These are phyloP conservation scores for Gonium pectorale DNA, from an alignment of 139 green algal species.

Conservation along the genomic window DNA sequence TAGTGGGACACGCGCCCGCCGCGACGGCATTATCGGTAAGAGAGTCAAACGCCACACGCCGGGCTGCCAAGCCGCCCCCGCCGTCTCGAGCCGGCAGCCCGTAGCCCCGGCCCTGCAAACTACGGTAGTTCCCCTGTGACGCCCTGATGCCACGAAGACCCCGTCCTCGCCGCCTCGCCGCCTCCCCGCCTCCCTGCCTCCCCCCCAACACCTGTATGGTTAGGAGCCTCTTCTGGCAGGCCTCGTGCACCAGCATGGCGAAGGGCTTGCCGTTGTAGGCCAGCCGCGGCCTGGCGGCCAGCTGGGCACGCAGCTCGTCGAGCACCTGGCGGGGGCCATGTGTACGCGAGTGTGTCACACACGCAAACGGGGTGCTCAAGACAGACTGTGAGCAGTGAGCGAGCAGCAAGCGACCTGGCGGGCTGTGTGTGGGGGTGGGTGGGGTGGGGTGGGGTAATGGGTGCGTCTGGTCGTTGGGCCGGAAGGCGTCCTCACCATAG, in stretches of 20 bases:
- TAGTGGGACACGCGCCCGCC: no score
- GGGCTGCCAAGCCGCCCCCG: no score
- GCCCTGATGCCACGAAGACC: no score
- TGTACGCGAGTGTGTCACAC: no score
- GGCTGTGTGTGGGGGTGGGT: not conserved
- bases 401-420: not conserved
- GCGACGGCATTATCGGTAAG: no score
- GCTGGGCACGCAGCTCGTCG: not conserved
- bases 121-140: no score
- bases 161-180: no score
- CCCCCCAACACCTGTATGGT: not conserved
- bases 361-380: no score
- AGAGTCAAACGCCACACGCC: no score
- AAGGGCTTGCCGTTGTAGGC: slow-evolving; percentile 13
- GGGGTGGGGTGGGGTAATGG: not conserved
- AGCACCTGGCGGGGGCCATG: no score
- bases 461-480: not conserved
- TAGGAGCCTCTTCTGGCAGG: slow-evolving; percentile 8
- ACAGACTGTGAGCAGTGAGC: not conserved
- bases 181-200: not conserved
- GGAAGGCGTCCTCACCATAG: not conserved
- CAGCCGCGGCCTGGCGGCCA: not conserved
- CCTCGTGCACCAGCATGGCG: slow-evolving; percentile 6
- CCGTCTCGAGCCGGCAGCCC: no score
- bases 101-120: no score